Evolutionary conservation across 148 eudicot species (phyloP), one percentile per base, ranked within the genome.

Genomic region (Vaccinium vitisidaea): DNA sequence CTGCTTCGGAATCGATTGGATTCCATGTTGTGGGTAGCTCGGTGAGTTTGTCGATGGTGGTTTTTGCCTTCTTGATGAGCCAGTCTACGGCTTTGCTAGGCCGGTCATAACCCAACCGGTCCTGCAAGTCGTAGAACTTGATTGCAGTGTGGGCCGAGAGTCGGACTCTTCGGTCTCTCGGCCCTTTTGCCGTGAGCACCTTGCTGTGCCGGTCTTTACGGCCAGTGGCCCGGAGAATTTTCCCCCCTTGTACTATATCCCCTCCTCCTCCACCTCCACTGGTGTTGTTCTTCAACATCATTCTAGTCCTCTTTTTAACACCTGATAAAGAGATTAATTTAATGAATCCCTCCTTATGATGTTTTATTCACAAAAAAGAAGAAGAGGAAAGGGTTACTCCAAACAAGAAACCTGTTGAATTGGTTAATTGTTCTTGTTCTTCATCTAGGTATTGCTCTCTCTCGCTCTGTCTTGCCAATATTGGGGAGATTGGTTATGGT

Each of bases 11-110:
- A 8, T 69, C 77, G 11, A 8, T 71, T 4, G 88, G 91, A 27
- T 89, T 84, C 87, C 87, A 88, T 6, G 89, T 82, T 2, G 89
- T 82, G 4, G 90, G 90, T 7, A 86, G 53, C 50, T 85, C 85
- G 5, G 63, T 84, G 0, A 90, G 89, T 84, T 88, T 79, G 63
- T 88, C 92, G 58, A 90, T 90, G 73, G 92, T 89, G 25, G 54
- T 58, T 58, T 88, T 87, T 0, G 92, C 90, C 80, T 90, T 90
- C 15, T 85, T 88, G 32, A 90, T 83, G 11, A 90, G 89, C 92
- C 92, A 90, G 82, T 90, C 92, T 10, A 90, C 88, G 1, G 90
- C 92, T 32, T 90, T 90, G 69, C 92, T 90, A 8, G 92, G 90
- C 5, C 90, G 85, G 82, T 90, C 92, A 56, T 88, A 90, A 19